Evolutionary conservation across 371 early-diverging fungal species (phyloP).

Genomic region (Paraphysoderma sedebokerense): DNA sequence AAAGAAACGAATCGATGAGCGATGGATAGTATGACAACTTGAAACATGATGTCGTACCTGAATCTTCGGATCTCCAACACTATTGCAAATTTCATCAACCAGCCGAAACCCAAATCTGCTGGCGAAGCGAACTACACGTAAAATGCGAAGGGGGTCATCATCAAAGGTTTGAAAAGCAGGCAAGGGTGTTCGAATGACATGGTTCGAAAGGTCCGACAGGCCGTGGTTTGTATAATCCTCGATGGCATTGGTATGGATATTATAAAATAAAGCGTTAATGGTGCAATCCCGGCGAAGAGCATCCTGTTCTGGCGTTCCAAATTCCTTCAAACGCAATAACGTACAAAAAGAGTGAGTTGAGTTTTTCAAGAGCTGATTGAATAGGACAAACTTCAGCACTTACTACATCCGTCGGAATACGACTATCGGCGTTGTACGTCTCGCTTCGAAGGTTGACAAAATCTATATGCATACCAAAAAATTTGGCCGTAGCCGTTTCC

Average conservation of each 20-base stretch:
- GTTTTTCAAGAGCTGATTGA: not conserved
- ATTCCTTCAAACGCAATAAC: constrained; percentile 30
- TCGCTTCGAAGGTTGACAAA: constrained; percentile 95
- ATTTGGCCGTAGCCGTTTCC: constrained; percentile 86
- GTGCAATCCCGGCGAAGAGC: constrained; percentile 95
- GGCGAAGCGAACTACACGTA: constrained; percentile 94
- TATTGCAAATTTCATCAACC: constrained; percentile 29
- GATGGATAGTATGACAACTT: not conserved
- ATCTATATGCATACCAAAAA: constrained; percentile 73
- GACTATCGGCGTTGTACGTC: constrained; percentile 59
- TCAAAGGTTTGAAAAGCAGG: constrained; percentile 80
- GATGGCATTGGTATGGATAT: constrained; percentile 66
- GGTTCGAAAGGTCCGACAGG: constrained; percentile 45
- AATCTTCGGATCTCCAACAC: constrained; percentile 25
- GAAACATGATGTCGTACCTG: constrained; percentile 10
- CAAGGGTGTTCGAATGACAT: constrained; percentile 81
- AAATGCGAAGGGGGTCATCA: constrained; percentile 96
- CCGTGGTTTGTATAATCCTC: constrained; percentile 89
- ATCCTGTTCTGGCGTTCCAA: constrained; percentile 93
- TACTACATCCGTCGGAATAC: constrained; percentile 65
- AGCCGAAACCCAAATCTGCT: constrained; percentile 72
- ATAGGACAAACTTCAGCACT: constrained; percentile 3
- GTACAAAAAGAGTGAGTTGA: constrained; percentile 1
- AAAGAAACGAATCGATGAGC: constrained; percentile 2
- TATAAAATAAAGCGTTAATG: constrained; percentile 97